Evolutionary conservation across 305 asterid genomes (phyloP), one percentile per base, ranked within the genome.

Genomic region (Solanum hybrid): DNA sequence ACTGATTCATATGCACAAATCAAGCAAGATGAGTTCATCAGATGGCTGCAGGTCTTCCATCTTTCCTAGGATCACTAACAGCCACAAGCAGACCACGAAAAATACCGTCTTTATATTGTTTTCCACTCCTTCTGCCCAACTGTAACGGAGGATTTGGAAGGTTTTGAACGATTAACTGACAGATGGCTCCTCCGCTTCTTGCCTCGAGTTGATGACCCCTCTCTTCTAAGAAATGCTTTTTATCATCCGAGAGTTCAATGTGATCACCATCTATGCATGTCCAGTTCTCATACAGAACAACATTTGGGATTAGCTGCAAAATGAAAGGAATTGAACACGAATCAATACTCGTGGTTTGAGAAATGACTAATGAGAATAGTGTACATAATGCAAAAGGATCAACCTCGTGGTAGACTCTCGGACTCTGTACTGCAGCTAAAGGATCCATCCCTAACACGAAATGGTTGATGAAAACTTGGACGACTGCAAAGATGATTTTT

Each of bases 51-150:
- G 99, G 98, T 87, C 88, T 91, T 64, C 99, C 99, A 27, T 97
- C 98, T 92, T 97, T 97, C 89, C 99, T 91, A 32, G 98, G 98
- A 92, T 97, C 99, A 78, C 98, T 95, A 2, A 97, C 95, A 38
- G 98, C 99, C 5, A 95, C 96, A 77, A 97, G 95, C 76, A 89
- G 40, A n/a, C 99, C 99, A 17, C n/a, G 94, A 31, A 89, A 32
- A 6, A 90, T 87, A 3, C 85, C 78, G 24, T 86, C 51, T 60
- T 91, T 90, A n/a, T 88, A 85, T 64, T 24, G 40, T 88, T 92
- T 93, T 34, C 91, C 91, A 5, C 26, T 35, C 86, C 80, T 86
- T 79, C 96, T 87, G 1, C 94, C 92, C 3, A 31, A 86, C 24
- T 81, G 89, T 26, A 84, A 84, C 11, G 11, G 27, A 1, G 89